Evolutionary conservation across 2,329 filamentous ascomycete species (phyloP).

Genomic region (Rosellinia necatrix): DNA sequence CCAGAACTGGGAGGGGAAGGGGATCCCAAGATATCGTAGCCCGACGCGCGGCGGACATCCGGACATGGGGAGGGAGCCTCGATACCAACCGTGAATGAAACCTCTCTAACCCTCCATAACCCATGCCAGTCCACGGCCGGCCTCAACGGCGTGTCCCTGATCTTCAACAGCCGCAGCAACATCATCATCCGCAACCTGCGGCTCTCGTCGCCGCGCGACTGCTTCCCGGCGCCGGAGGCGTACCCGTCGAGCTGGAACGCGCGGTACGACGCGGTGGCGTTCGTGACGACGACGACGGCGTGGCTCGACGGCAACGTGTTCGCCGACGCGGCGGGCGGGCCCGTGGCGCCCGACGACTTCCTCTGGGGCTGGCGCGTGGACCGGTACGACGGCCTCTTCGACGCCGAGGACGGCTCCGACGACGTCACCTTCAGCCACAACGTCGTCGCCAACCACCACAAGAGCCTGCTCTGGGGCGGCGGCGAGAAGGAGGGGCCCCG

Average conservation of each 20-base stretch:
- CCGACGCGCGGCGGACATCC: too few relatives aligned
- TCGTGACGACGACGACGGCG: slow-evolving; percentile 25
- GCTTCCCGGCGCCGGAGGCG: slow-evolving; percentile 29
- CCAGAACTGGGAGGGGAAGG: too few relatives aligned
- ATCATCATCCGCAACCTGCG: slow-evolving; percentile 30
- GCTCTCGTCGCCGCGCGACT: slow-evolving; percentile 27
- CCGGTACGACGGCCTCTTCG: slow-evolving; percentile 30
- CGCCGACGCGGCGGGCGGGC: slow-evolving; percentile 11
- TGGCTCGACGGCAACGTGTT: slow-evolving; percentile 32
- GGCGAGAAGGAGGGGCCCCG: slow-evolving; percentile 29
- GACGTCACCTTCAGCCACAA: slow-evolving; percentile 32
- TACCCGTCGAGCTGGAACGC: slow-evolving; percentile 30
- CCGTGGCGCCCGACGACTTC: slow-evolving; percentile 24
- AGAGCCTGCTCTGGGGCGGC: slow-evolving; percentile 32
- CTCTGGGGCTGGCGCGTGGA: slow-evolving; percentile 31
- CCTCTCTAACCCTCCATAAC: neutral
- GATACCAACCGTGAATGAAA: neutral
- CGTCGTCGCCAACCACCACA: slow-evolving; percentile 31
- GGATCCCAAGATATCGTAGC: too few relatives aligned
- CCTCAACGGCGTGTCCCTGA: slow-evolving; percentile 27
- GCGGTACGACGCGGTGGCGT: slow-evolving; percentile 29
- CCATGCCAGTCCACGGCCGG: slow-evolving; percentile 12
- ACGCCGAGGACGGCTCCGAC: slow-evolving; percentile 32
- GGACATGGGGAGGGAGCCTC: too few relatives aligned
- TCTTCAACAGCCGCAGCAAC: slow-evolving; percentile 29